phyloP scores from a whole-genome alignment of 2,329 filamentous ascomycete genomes.

The Calonectria ilicicola region DNA sequence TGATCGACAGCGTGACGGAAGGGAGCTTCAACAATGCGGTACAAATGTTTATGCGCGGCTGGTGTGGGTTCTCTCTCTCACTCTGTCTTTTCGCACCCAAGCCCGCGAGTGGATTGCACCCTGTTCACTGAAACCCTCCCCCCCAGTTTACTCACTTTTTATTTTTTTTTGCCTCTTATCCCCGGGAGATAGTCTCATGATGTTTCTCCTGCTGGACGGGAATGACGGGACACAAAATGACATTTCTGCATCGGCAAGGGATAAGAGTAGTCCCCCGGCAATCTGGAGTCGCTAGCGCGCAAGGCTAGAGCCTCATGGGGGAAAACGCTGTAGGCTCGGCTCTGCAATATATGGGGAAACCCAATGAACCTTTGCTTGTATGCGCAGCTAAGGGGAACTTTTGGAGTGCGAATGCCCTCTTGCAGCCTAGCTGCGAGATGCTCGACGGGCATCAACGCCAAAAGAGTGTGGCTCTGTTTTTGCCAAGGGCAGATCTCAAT shows the following conservation, averaged over 20 bases:
- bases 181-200: not conserved
- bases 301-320: not conserved
- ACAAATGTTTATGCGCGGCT: not conserved
- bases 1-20: not conserved
- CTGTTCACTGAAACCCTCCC: not conserved
- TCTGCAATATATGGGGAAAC: not conserved
- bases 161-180: not conserved
- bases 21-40: not conserved
- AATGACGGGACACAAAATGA: conserved; percentile 1
- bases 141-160: not conserved
- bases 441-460: conserved; percentile 10
- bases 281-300: not conserved
- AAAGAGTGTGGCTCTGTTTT: conserved; percentile 20
- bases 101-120: not conserved
- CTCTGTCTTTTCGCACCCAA: not conserved
- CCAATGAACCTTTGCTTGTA: not conserved
- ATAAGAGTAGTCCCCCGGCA: not conserved
- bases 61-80: not conserved
- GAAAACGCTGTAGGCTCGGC: not conserved
- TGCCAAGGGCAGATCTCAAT: conserved; percentile 40
- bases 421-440: not conserved
- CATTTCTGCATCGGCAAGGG: conserved; percentile 7
- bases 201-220: not conserved
- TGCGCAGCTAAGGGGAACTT: not conserved
- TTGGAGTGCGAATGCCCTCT: not conserved